Evolutionary conservation across 78 protist species (phyloP), one percentile per base, ranked within the genome.

Genomic region (Parvularia atlantis): DNA sequence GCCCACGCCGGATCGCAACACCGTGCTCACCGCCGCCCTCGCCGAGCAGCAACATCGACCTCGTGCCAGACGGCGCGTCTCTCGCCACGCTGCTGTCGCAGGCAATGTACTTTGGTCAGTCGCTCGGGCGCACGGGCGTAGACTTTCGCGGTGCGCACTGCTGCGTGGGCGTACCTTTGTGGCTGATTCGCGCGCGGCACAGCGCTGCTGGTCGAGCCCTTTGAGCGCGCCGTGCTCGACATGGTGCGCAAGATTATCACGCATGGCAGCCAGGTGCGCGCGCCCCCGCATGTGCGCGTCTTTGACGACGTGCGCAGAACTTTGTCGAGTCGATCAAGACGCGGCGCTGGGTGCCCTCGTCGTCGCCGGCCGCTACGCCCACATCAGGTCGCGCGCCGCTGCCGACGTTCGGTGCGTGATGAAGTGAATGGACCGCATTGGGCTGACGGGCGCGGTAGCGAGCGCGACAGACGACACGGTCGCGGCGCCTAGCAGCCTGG

Each of bases 71-170:
- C 28, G 75, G 75, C 24, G 28, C 64, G 13, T 39, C 43, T 50
- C 16, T 79, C 10, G 30, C 74, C 20, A 41, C 54, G n/a, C 57
- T 79, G 44, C 70, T 79, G 66, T 74, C 56, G 46, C 76, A 79
- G 58, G 65, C 60, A 56, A 79, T 79, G 84, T 79, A 65, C 68
- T 73, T 67, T 35, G 84, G 84, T 0, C 36, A 33, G 60, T 48
- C 44, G 19, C 67, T 79, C 63, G 84, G 78, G 24, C 28, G 77
- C 22, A 68, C 64, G 37, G 84, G 84, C 19, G 44, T 79, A 14
- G 84, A 79, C 46, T 79, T 79, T 20, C 20, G 84, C 11, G n/a
- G n/a, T 37, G 62, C 14, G 63, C 56, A 17, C 30, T 52, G 30
- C 20, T 24, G 30, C 20, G 56, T 52, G n/a, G n/a, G 56, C 20